Base-by-base conservation (phyloP, 2,329 filamentous ascomycete species). In the Colletotrichum somersetense region DNA sequence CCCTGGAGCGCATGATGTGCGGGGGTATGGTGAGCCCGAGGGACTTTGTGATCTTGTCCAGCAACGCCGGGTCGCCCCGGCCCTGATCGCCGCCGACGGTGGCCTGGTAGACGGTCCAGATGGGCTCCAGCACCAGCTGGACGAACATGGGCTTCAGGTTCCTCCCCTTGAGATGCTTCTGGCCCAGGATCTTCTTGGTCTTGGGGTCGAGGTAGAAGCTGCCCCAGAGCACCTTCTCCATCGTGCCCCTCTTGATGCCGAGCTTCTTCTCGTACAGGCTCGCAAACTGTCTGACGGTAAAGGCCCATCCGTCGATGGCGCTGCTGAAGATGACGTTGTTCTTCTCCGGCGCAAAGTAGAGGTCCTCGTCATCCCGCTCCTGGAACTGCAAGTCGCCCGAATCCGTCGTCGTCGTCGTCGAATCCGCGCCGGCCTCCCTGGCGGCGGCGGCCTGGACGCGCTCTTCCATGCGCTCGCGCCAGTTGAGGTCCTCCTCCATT, bases 301-400 rank as follows among this genome's bases (percentile, higher is more conserved):
- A 99, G 3, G 96, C 96, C 96, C 96, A 99, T n/a, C 96, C 96
- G 79, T 99, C 96, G 68, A 97, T 92, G 72, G 96, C 96, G 80
- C 96, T 98, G 84, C 94, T 95, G 81, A 99, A 99, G 75, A 99
- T 98, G 81, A 99, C 96, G 79, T 99, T 99, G 81, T 98, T 98
- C 82, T 96, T 97, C 79, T 99, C 96, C 0, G 96, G 96, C 0
- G 96, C 94, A 82, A 99, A 99, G 81, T 99, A 99, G 35, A 99
- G 91, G 80, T 98, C 95, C 80, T 98, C 95, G 78, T 99, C 96
- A 78, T 98, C 95, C 76, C 91, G 91, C 80, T 98, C 96, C 80
- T 98, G 92, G 76, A 94, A 99, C 69, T 91, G 88, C 6, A 90
- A 80, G 20, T 91, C 90, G 4, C 89, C 88, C n/a, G 83, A 82